Evolutionary conservation across 371 early-diverging fungal species (phyloP), one percentile per base, ranked within the genome.

Genomic region (Apophysomyces trapeziformis): DNA sequence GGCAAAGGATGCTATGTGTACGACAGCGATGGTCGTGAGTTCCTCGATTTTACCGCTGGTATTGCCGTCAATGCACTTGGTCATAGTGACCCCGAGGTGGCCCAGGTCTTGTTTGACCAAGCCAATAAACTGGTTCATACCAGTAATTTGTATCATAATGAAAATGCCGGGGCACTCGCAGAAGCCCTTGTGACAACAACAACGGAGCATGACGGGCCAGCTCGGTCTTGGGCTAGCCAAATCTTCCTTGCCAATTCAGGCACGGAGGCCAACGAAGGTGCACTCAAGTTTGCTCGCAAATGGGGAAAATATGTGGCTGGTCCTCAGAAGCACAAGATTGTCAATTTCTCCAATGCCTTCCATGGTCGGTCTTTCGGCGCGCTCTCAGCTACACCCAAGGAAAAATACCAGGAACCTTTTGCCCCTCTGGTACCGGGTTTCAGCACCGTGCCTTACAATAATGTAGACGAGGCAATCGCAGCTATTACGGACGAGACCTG

Each of bases 361-460:
- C 97, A 98, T 74, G 98, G 98, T 65, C 93, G 98, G 32, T 87
- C 95, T 35, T 87, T 97, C 89, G 97, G 97, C 7, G 92, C 97
- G 0, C 84, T 98, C 38, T 93, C 94, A 8, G 95, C 94, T 12
- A 98, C 98, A 0, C 91, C 91, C 21, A 92, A 89, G 56, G 85
- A 87, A 12, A 97, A 96, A 77, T 97, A 98, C 73, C 97, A 97
- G 77, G 77, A 82, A 47, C 96, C 97, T 0, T 98, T 96, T 74
- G 76, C 85, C 50, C 98, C 98, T 26, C 80, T 97, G 43, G 76
- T 96, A 0, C 96, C 97, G 44, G 96, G 95, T 7, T 91, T 95
- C 61, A 70, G 67, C n/a, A 80, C 85, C 47, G 83, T 79, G 2
- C 85, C 85, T 26, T 95, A 74, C 76, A 96, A 96, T 73, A 88